These are phyloP conservation scores for Hanseniaspora hatyaiensis DNA, from an alignment of 805 yeast genomes.

Conservation along the genomic window DNA sequence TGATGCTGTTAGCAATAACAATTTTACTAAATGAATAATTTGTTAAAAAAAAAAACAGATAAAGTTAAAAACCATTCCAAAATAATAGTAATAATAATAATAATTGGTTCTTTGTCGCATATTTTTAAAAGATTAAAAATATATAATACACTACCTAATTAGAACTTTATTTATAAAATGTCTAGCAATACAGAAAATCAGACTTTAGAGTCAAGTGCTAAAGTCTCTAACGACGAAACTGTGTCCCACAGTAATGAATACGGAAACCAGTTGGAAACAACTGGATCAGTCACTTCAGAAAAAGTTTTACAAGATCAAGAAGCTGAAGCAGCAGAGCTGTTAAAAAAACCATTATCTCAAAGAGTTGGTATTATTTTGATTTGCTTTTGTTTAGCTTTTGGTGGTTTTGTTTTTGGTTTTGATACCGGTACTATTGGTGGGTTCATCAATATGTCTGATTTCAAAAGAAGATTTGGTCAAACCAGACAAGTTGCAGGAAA, in stretches of 20 bases:
- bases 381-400: slow-evolving; percentile 34
- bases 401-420: slow-evolving; percentile 64
- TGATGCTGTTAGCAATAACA: too few relatives aligned
- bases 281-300: not conserved
- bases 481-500: slow-evolving; percentile 26
- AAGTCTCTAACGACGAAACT: not conserved
- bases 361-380: slow-evolving; percentile 8
- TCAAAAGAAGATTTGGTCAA: slow-evolving; percentile 42
- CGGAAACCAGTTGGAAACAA: not conserved
- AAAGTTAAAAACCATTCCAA: too few relatives aligned
- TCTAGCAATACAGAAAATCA: not conserved
- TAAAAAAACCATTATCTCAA: slow-evolving; percentile 6
- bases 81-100: too few relatives aligned
- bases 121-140: too few relatives aligned
- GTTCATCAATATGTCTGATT: slow-evolving; percentile 51
- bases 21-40: too few relatives aligned
- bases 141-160: too few relatives aligned
- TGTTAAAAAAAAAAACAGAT: too few relatives aligned
- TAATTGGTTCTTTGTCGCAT: too few relatives aligned
- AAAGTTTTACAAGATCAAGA: not conserved
- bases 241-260: not conserved
- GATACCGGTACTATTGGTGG: slow-evolving; percentile 72
- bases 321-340: slow-evolving; percentile 5
- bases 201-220: not conserved
- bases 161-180: not conserved